These are phyloP conservation scores for Didymella glomerata DNA, from an alignment of 2,329 filamentous ascomycete genomes.

Conservation along the genomic window DNA sequence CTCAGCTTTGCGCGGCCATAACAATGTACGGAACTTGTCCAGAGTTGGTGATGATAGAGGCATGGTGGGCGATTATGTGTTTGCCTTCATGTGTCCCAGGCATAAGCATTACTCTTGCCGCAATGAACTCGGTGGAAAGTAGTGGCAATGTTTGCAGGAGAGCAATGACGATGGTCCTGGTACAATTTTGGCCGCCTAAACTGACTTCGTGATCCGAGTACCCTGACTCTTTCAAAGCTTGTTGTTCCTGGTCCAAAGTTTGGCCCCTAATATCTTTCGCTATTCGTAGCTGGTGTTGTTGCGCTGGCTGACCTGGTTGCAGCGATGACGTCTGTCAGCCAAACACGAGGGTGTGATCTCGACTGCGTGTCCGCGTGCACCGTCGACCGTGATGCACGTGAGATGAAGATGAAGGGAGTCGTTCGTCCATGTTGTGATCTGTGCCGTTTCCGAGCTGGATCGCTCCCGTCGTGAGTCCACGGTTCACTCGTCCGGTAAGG, in stretches of 20 bases:
- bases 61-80: slow-evolving; percentile 3
- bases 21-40: slow-evolving; percentile 12
- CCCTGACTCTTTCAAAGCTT: background rate
- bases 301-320: slow-evolving; percentile 14
- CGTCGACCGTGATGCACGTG: background rate
- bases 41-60: slow-evolving; percentile 10
- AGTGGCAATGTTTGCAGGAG: background rate
- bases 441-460: slow-evolving; percentile 23
- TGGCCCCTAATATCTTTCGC: background rate
- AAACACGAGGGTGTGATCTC: slow-evolving; percentile 5
- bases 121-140: background rate
- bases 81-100: background rate
- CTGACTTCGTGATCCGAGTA: background rate
- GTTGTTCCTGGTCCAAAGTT: background rate
- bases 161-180: background rate
- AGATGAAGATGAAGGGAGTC: background rate
- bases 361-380: background rate
- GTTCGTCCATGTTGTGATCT: slow-evolving; percentile 17
- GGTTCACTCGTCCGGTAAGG: slow-evolving; percentile 15
- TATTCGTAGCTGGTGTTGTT: slow-evolving; percentile 2
- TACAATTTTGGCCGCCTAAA: background rate
- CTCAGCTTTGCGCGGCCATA: slow-evolving; percentile 13
- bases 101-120: background rate
- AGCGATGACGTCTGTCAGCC: slow-evolving; percentile 19
- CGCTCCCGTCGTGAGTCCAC: slow-evolving; percentile 21